phyloP scores from a whole-genome alignment of 495 filamentous ascomycete species.

The Tricharina praecox region DNA sequence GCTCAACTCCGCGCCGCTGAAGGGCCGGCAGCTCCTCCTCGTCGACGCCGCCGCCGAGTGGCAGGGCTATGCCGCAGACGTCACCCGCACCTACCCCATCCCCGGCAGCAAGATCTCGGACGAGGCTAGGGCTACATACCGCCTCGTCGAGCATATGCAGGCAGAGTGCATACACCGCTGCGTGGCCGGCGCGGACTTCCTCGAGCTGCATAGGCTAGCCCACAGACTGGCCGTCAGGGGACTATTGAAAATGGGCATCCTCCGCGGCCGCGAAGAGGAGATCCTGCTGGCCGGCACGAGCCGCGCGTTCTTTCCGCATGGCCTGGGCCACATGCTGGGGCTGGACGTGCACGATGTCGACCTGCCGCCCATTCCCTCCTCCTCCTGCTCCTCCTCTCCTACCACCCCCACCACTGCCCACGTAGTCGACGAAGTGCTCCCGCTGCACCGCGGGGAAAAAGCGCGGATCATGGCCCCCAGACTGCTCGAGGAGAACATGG shows the following conservation, averaged over 20 bases:
- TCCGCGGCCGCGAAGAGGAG: constrained; percentile 42
- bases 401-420: not conserved
- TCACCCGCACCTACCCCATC: constrained; percentile 76
- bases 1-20: constrained; percentile 54
- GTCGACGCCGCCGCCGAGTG: constrained; percentile 78
- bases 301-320: constrained; percentile 79
- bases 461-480: constrained; percentile 19
- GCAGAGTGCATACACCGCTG: constrained; percentile 52
- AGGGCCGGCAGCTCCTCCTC: constrained; percentile 51
- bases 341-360: constrained; percentile 79
- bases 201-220: constrained; percentile 52
- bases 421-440: not conserved
- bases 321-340: constrained; percentile 74
- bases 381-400: too few species aligned
- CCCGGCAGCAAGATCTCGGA: constrained; percentile 44
- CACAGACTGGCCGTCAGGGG: constrained; percentile 54
- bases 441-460: not conserved
- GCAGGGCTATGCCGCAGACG: constrained; percentile 74
- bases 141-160: constrained; percentile 68
- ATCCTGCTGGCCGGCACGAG: constrained; percentile 51
- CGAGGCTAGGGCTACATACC: constrained; percentile 54
- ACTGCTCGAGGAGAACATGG: constrained; percentile 48
- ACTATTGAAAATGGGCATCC: constrained; percentile 51
- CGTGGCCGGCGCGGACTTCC: constrained; percentile 47
- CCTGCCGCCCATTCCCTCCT: constrained; percentile 17